These are phyloP conservation scores for Dendrobium nobile DNA, from an alignment of 106 monocot genomes.

Conservation along the genomic window DNA sequence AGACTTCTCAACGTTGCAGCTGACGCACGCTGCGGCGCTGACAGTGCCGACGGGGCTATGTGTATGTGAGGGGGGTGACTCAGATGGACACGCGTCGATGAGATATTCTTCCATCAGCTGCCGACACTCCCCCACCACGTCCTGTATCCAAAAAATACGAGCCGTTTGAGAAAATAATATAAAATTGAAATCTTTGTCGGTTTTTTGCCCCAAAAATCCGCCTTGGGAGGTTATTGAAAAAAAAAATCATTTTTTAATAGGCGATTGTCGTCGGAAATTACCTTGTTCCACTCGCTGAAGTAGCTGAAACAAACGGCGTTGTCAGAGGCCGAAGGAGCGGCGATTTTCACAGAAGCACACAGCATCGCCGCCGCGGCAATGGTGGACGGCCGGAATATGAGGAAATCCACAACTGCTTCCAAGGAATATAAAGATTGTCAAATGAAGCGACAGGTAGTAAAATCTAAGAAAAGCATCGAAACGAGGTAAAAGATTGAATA, in stretches of 20 bases:
- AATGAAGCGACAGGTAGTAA: not conserved
- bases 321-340: slow-evolving; percentile 10
- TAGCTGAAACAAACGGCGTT: not conserved
- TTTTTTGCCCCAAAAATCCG: not conserved
- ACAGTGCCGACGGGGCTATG: slow-evolving; percentile 59
- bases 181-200: not conserved
- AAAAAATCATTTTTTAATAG: too few species aligned
- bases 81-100: slow-evolving; percentile 30
- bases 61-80: not conserved
- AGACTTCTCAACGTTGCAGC: slow-evolving; percentile 39
- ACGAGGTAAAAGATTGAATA: not conserved
- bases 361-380: slow-evolving; percentile 52
- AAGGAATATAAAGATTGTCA: not conserved
- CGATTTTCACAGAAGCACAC: slow-evolving; percentile 18
- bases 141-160: slow-evolving; percentile 22
- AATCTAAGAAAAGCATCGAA: not conserved
- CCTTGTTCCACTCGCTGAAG: slow-evolving; percentile 27
- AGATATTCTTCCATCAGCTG: slow-evolving; percentile 42
- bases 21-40: slow-evolving; percentile 56
- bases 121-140: slow-evolving; percentile 35
- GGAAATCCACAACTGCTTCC: slow-evolving; percentile 53
- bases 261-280: slow-evolving; percentile 4
- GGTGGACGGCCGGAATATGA: slow-evolving; percentile 44
- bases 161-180: too few species aligned
- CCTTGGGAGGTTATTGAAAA: too few species aligned